Evolutionary conservation across 208 protist species (phyloP).

Genomic region (Angomonas ambiguus): DNA sequence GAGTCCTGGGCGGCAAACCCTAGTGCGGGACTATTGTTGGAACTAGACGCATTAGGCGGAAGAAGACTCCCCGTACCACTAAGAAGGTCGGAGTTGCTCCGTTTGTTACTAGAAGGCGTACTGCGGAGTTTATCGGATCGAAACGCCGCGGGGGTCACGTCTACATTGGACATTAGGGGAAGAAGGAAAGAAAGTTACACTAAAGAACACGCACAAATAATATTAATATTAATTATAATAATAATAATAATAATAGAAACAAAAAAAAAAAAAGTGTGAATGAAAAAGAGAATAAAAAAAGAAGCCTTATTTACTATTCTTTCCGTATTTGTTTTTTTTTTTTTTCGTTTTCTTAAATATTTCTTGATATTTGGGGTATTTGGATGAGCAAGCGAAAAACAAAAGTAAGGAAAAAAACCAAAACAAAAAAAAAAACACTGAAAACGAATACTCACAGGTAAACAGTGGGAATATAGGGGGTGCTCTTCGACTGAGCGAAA

Average conservation of each 20-base stretch:
- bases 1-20: slow-evolving; percentile 1
- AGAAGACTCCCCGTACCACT: neutral
- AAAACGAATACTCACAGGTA: too few relatives aligned
- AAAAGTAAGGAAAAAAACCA: too few relatives aligned
- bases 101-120: neutral
- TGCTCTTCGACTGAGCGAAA: too few relatives aligned
- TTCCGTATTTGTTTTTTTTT: neutral
- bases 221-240: neutral
- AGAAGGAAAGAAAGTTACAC: slow-evolving; percentile 5
- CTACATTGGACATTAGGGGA: neutral
- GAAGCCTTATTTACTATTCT: neutral
- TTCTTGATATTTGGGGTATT: too few relatives aligned
- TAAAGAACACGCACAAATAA: neutral
- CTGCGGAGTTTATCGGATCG: neutral
- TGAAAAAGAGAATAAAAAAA: slow-evolving; percentile 5
- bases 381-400: too few relatives aligned
- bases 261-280: slow-evolving; percentile 5
- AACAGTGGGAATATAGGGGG: too few relatives aligned
- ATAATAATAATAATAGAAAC: slow-evolving; percentile 3
- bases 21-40: neutral
- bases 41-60: too few relatives aligned
- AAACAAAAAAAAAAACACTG: slow-evolving; percentile 10
- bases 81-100: neutral
- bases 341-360: neutral
- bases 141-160: neutral